Conservation (phyloP, 192 early-diverging fungal genomes). For the Endogone sp. region DNA sequence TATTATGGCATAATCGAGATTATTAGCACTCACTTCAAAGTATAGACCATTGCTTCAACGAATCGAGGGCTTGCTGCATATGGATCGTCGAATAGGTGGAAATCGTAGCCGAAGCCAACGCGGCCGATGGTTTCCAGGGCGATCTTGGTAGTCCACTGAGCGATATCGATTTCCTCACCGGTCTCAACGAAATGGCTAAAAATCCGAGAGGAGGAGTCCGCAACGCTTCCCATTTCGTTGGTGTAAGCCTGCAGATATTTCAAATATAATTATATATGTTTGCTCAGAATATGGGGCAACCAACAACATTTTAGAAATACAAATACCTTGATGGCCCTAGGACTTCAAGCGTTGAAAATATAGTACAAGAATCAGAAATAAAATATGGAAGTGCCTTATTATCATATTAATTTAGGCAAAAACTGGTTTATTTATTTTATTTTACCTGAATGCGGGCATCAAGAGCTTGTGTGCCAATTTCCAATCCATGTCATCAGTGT, state of each 20-base stretch:
- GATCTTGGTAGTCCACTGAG: constrained; percentile 48
- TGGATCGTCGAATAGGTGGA: constrained; percentile 24
- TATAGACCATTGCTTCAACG: constrained; percentile 20
- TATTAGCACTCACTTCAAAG: constrained; percentile 1
- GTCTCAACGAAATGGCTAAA: constrained; percentile 28
- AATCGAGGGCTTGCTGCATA: too few species aligned
- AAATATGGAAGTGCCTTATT: too few species aligned
- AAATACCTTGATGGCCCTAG: constrained; percentile 34
- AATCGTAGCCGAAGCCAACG: constrained; percentile 55
- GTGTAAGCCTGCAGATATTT: too few species aligned
- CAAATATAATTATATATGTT: background rate
- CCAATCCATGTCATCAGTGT: constrained; percentile 49
- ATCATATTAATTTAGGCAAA: too few species aligned
- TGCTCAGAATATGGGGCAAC: too few species aligned
- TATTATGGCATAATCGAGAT: background rate
- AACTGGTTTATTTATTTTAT: too few species aligned
- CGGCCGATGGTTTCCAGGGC: constrained; percentile 54
- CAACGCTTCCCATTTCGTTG: constrained; percentile 44
- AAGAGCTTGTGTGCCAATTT: constrained; percentile 51
- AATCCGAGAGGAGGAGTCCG: constrained; percentile 18
- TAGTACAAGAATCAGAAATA: too few species aligned
- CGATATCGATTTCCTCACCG: constrained; percentile 32
- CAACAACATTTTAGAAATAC: too few species aligned
- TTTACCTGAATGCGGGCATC: constrained; percentile 59
- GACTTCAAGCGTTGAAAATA: too few species aligned